Percentiles rank a stretch among this genome's conserved stretches.
Evolutionary conservation across 352 stramenopile genomes (phyloP).

Genomic region (Phytophthora pluvialis): DNA sequence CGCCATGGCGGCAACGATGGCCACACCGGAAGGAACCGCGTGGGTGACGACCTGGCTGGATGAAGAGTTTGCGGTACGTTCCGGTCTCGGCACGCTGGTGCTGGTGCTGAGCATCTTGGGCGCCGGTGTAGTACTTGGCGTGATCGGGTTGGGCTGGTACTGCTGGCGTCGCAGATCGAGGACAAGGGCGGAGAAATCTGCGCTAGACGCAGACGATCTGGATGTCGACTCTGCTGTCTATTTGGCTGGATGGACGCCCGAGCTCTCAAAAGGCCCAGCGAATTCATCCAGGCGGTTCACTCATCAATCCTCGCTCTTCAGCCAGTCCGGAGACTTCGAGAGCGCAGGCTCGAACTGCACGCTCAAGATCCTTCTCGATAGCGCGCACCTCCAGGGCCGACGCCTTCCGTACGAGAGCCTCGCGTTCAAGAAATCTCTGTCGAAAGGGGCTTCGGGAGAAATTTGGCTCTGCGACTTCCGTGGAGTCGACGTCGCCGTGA

Average conservation of each 20-base stretch:
- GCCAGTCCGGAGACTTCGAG: conserved; percentile 17
- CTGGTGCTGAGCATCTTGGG: conserved; percentile 33
- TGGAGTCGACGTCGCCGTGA: conserved; percentile 46
- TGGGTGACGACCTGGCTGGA: conserved; percentile 32
- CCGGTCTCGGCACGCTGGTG: conserved; percentile 15
- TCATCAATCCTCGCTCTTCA: conserved; percentile 1
- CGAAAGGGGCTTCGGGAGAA: conserved; percentile 47
- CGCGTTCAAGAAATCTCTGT: conserved; percentile 20
- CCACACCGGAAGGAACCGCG: conserved; percentile 4
- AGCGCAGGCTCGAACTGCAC: conserved; percentile 33
- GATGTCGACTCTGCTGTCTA: conserved; percentile 1
- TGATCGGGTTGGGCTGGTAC: conserved; percentile 19
- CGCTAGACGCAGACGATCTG: too few species aligned
- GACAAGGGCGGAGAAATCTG: neutral
- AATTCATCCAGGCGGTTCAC: conserved; percentile 24
- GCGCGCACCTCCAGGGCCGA: conserved; percentile 21
- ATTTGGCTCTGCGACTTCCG: conserved; percentile 58
- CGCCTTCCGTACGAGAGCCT: conserved; percentile 33
- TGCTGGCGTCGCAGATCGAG: conserved; percentile 16
- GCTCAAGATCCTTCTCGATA: conserved; percentile 28
- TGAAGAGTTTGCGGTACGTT: conserved; percentile 17
- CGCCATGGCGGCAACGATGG: conserved; percentile 8
- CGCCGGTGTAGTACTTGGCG: conserved; percentile 3
- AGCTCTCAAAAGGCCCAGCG: too few species aligned
- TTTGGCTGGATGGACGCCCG: too few species aligned